These are phyloP conservation scores for Hypoxylon sp. DNA, from an alignment of 2,329 filamentous ascomycete species.

Conservation along the genomic window DNA sequence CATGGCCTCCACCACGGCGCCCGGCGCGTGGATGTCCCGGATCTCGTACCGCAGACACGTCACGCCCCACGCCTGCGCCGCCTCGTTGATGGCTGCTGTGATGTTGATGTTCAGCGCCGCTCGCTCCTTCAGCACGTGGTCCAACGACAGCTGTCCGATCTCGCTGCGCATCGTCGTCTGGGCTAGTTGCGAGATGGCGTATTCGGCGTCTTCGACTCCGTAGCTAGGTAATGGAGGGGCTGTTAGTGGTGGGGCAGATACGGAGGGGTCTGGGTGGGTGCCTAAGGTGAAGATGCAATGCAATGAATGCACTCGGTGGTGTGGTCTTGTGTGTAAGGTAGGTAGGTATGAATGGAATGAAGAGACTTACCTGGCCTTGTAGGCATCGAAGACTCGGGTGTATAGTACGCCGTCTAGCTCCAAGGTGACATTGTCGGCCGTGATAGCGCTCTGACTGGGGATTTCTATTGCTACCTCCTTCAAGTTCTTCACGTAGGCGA, in stretches of 20 bases:
- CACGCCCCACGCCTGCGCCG: conserved; percentile 95
- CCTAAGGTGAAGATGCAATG: no score
- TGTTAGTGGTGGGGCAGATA: neutral
- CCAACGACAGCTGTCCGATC: conserved; percentile 94
- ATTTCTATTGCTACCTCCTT: conserved; percentile 98
- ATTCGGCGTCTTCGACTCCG: conserved; percentile 97
- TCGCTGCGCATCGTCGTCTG: conserved; percentile 99
- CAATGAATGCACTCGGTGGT: no score
- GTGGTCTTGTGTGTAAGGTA: neutral
- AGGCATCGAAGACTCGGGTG: conserved; percentile 95
- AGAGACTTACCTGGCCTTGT: conserved; percentile 83
- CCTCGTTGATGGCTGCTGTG: conserved; percentile 98
- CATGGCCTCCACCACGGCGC: conserved; percentile 95
- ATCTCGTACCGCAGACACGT: conserved; percentile 98
- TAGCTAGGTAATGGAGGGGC: conserved; percentile 66
- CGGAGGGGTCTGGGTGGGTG: no score
- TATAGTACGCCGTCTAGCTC: conserved; percentile 96
- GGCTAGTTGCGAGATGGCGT: conserved; percentile 96
- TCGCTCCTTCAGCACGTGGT: conserved; percentile 97
- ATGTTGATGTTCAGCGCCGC: conserved; percentile 97
- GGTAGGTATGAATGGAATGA: neutral
- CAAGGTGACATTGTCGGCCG: conserved; percentile 96
- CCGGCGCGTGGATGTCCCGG: conserved; percentile 95
- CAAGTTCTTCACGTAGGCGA: conserved; percentile 96
- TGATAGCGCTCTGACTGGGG: conserved; percentile 96